phyloP scores from a whole-genome alignment of 2,329 filamentous ascomycete species.

The Aspergillus tamarii region DNA sequence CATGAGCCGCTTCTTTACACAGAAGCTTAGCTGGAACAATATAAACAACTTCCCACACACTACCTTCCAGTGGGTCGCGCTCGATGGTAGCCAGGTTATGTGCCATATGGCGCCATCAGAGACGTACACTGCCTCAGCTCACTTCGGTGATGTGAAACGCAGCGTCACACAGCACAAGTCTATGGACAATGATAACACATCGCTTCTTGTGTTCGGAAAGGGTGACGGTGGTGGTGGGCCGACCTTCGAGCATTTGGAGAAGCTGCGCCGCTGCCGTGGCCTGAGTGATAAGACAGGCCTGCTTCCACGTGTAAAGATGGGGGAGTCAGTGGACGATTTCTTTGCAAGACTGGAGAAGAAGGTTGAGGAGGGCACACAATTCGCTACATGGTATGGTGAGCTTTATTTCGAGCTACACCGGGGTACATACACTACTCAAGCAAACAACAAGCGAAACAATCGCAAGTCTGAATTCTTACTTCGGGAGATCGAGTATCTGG shows the following conservation, averaged over 20 bases:
- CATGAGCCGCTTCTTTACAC: conserved; percentile 95
- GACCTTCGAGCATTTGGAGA: conserved; percentile 91
- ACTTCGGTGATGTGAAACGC: conserved; percentile 91
- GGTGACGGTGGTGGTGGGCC: conserved; percentile 95
- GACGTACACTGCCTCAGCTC: conserved; percentile 91
- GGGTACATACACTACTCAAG: conserved; percentile 95
- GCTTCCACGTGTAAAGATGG: conserved; percentile 85
- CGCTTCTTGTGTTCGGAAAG: conserved; percentile 91
- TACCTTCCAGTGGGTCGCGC: conserved; percentile 96
- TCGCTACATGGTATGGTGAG: conserved; percentile 97
- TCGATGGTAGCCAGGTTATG: conserved; percentile 94
- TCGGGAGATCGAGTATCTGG: conserved; percentile 83
- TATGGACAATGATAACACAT: conserved; percentile 88
- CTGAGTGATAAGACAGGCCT: conserved; percentile 84
- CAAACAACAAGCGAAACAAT: conserved; percentile 96
- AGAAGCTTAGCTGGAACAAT: conserved; percentile 99
- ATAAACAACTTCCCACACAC: conserved; percentile 99
- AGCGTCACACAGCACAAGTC: conserved; percentile 94
- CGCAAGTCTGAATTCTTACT: conserved; percentile 82
- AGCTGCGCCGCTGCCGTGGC: conserved; percentile 87
- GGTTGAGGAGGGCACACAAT: conserved; percentile 65
- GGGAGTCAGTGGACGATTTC: conserved; percentile 89
- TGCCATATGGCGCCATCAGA: conserved; percentile 97
- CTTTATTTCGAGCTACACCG: conserved; percentile 97
- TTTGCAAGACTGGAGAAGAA: conserved; percentile 84